Evolutionary conservation across 1,139 yeast species (phyloP).

Genomic region (Arxiozyma bovina): DNA sequence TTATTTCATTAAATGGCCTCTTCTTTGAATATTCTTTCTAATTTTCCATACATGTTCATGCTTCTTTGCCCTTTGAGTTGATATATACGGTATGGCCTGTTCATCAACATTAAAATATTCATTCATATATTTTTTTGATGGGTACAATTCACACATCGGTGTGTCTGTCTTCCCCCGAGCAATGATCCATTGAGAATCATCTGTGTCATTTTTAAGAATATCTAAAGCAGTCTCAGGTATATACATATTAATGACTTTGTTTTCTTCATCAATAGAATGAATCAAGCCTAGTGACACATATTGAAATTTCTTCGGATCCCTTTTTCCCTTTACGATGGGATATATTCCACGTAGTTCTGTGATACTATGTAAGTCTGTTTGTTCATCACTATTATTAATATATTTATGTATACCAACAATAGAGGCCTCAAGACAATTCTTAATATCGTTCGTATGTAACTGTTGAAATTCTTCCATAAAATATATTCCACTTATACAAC

Average conservation of each 20-base stretch:
- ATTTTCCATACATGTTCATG: slow-evolving; percentile 56
- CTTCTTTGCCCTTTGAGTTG: slow-evolving; percentile 36
- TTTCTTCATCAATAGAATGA: slow-evolving; percentile 49
- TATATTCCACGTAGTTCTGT: slow-evolving; percentile 7
- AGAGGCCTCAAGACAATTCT: slow-evolving; percentile 44
- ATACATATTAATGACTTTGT: slow-evolving; percentile 45
- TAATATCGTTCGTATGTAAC: slow-evolving; percentile 36
- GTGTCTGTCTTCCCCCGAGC: slow-evolving; percentile 60
- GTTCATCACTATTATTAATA: background rate
- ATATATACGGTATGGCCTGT: slow-evolving; percentile 41
- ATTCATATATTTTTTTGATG: slow-evolving; percentile 19
- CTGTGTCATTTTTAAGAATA: slow-evolving; percentile 3
- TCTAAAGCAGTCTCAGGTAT: slow-evolving; percentile 35
- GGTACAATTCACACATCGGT: slow-evolving; percentile 41
- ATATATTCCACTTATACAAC: slow-evolving; percentile 25
- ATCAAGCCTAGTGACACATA: slow-evolving; percentile 44
- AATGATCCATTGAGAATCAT: slow-evolving; percentile 38
- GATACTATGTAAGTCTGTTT: slow-evolving; percentile 1
- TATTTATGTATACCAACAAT: slow-evolving; percentile 40
- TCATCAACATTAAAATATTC: slow-evolving; percentile 9
- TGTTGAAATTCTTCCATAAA: slow-evolving; percentile 35
- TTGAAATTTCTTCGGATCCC: slow-evolving; percentile 5
- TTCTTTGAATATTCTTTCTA: slow-evolving; percentile 54
- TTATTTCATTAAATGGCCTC: slow-evolving; percentile 32
- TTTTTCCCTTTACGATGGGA: slow-evolving; percentile 13